phyloP scores from a whole-genome alignment of 2,329 filamentous ascomycete species.

The Bisporella sp. region DNA sequence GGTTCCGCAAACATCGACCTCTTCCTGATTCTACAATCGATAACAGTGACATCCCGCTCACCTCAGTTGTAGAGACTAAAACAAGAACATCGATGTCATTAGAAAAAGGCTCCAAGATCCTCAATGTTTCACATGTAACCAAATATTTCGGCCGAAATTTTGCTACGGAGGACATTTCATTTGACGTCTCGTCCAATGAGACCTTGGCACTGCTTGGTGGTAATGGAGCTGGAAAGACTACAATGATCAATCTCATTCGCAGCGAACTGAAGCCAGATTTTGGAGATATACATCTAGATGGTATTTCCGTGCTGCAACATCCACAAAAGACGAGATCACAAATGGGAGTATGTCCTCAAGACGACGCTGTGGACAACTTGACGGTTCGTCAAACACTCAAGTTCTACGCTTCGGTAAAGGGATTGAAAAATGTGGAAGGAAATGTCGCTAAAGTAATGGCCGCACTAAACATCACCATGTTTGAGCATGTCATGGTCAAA shows the following conservation, averaged over 20 bases:
- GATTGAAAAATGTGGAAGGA: slow-evolving; percentile 21
- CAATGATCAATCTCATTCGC: slow-evolving; percentile 58
- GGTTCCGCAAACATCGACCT: slow-evolving; percentile 5
- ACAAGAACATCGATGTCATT: too few species aligned
- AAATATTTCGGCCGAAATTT: slow-evolving; percentile 53
- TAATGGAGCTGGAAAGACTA: slow-evolving; percentile 60
- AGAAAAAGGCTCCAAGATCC: slow-evolving; percentile 23
- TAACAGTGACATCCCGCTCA: too few species aligned
- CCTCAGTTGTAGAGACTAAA: too few species aligned
- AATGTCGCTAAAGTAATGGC: slow-evolving; percentile 25
- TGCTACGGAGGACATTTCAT: slow-evolving; percentile 58
- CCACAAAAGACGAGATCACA: slow-evolving; percentile 17
- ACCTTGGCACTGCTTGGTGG: slow-evolving; percentile 60
- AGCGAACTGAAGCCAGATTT: slow-evolving; percentile 50
- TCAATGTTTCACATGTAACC: slow-evolving; percentile 56
- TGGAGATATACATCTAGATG: slow-evolving; percentile 55
- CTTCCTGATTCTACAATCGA: slow-evolving; percentile 4
- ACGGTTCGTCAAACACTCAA: slow-evolving; percentile 27
- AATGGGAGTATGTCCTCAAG: slow-evolving; percentile 30
- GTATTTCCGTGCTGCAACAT: slow-evolving; percentile 40
- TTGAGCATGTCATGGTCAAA: slow-evolving; percentile 18
- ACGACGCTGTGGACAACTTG: slow-evolving; percentile 28
- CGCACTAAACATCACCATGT: slow-evolving; percentile 23
- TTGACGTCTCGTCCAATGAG: slow-evolving; percentile 51
- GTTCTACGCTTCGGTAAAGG: slow-evolving; percentile 27